Base-by-base conservation (phyloP, 306 rosid species). In the Vigna mungo region DNA sequence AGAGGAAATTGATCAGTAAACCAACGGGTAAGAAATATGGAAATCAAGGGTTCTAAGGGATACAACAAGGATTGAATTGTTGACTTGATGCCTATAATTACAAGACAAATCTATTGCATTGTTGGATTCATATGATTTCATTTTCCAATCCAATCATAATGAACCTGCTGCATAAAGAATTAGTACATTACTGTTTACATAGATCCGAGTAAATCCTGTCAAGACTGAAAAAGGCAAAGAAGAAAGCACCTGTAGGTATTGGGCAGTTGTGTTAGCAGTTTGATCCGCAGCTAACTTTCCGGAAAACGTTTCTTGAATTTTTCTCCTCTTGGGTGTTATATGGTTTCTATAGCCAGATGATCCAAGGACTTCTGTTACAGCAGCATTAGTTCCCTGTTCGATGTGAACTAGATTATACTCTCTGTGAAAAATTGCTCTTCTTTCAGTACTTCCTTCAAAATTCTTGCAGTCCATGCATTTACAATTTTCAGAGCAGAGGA, bases 391-490 rank as follows among this genome's bases (percentile, higher is more conserved):
- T 70, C 81, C 85, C 80, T 85, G 90, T 86, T 82, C 88, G 79
- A 84, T n/a, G 83, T 67, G 74, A 78, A 74, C 44, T 36, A 78
- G 44, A 79, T 66, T 74, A 61, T 71, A 72, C 68, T 85, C 88
- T 72, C 78, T 91, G 39, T 78, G 89, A 72, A 80, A 86, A 46
- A 86, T 54, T 71, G 82, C 76, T 34, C 82, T 89, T 84, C 90
- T 78, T 84, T 85, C 91, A 4, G 85, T 82, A 77, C 87, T 89
- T 82, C 87, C 94, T 68, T 89, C 97, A 86, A 84, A 86, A 84
- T 88, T 88, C 86, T 92, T 92, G 92, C 96, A 93, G 78, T 84
- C 92, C 73, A 79, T 41, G 84, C 94, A 93, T 88, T 82, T 90
- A 83, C 94, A 93, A 76, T 89, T 89, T 88, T 87, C 93, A 74